phyloP scores from a whole-genome alignment of 352 stramenopile species.

The Pythium grandisporangium region DNA sequence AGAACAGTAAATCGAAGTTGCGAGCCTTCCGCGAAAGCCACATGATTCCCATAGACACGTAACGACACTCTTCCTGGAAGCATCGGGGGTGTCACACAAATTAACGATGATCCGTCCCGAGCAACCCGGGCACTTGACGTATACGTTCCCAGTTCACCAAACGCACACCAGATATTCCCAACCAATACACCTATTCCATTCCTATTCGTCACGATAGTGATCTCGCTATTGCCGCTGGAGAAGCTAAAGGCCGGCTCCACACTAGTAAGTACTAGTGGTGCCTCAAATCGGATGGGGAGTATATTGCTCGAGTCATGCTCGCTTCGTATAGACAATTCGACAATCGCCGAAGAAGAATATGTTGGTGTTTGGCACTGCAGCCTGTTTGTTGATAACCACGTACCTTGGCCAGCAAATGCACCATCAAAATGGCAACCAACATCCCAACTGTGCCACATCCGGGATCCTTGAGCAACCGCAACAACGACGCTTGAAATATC shows the following conservation, averaged over 20 bases:
- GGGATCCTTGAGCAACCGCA: no score
- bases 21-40: conserved; percentile 3
- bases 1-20: conserved; percentile 7
- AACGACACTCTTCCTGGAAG: neutral
- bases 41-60: neutral
- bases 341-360: no score
- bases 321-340: no score
- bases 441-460: no score
- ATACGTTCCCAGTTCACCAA: neutral
- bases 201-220: conserved; percentile 1
- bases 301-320: conserved; percentile 5
- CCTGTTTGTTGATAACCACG: no score
- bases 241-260: conserved; percentile 3
- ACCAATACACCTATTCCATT: neutral
- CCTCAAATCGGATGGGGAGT: neutral
- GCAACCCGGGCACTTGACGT: no score
- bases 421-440: no score
- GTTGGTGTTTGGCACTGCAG: no score
- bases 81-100: neutral
- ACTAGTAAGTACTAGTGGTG: neutral
- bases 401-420: no score
- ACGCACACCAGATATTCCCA: conserved; percentile 1
- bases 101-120: conserved; percentile 1
- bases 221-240: neutral
- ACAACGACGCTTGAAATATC: no score